phyloP scores from a whole-genome alignment of 306 rosid genomes.

The Geum urbanum region DNA sequence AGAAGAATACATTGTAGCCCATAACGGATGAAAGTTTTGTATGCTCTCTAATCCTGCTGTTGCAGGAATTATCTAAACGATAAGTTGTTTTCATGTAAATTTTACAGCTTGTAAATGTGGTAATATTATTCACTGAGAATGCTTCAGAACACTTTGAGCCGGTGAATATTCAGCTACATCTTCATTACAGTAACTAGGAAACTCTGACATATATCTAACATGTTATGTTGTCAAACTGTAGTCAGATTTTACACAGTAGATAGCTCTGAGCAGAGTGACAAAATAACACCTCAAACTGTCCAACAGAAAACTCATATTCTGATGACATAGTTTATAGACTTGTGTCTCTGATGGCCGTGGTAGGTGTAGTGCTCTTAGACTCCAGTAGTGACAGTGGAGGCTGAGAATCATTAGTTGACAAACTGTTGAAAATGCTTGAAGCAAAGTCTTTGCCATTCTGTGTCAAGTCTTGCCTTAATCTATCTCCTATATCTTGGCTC shows the following conservation, averaged over 20 bases:
- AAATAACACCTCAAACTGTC: background rate
- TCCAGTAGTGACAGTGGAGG: conserved; percentile 26
- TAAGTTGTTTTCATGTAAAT: background rate
- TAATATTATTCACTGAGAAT: background rate
- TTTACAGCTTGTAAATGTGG: background rate
- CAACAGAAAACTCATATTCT: background rate
- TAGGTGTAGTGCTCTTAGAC: conserved; percentile 16
- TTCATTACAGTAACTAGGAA: background rate
- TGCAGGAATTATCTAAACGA: background rate
- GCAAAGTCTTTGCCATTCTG: conserved; percentile 32
- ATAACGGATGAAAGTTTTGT: background rate
- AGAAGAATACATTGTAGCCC: background rate
- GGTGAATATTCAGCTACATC: background rate
- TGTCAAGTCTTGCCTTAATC: conserved; percentile 27
- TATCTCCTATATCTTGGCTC: conserved; percentile 25
- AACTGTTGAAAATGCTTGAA: conserved; percentile 28
- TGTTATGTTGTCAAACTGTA: conserved; percentile 8
- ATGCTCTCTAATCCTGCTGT: background rate
- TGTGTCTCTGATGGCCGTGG: background rate
- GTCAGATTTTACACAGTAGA: conserved; percentile 12
- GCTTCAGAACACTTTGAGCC: background rate
- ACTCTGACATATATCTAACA: background rate
- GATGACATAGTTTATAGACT: background rate
- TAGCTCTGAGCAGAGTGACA: conserved; percentile 8
- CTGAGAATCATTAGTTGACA: conserved; percentile 32